A percentile compares a stretch with the other conserved stretches of the same genome.
Evolutionary conservation across 768 basidiomycete species (phyloP).

Genomic region (Strobilomyces dryophilus): DNA sequence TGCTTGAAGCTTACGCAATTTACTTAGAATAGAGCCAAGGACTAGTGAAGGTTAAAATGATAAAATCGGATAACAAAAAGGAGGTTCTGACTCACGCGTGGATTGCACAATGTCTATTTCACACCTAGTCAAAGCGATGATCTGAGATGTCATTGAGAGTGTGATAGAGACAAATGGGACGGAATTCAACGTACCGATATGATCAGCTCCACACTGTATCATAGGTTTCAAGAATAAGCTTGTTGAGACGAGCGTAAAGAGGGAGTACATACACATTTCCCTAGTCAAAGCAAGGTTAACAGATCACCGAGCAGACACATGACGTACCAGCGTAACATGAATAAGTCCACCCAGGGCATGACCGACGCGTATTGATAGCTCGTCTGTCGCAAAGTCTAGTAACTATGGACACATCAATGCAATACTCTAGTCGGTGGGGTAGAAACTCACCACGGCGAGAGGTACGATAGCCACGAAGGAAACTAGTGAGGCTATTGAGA

Average conservation of each 20-base stretch:
- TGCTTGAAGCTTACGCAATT: slow-evolving; percentile 44
- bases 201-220: slow-evolving; percentile 51
- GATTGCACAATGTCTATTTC: slow-evolving; percentile 80
- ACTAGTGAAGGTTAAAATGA: slow-evolving; percentile 41
- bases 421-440: background rate
- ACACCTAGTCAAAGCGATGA: slow-evolving; percentile 79
- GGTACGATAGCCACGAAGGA: slow-evolving; percentile 83
- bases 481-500: slow-evolving; percentile 37
- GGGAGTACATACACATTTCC: slow-evolving; percentile 28
- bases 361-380: slow-evolving; percentile 78
- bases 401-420: slow-evolving; percentile 38
- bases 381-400: slow-evolving; percentile 82
- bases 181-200: slow-evolving; percentile 50
- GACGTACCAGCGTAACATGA: slow-evolving; percentile 74
- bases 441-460: slow-evolving; percentile 58
- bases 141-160: slow-evolving; percentile 35
- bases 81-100: slow-evolving; percentile 45
- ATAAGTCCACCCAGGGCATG: slow-evolving; percentile 80
- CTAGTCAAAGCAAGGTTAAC: slow-evolving; percentile 7
- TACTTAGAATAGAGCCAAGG: slow-evolving; percentile 79
- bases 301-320: background rate
- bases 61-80: background rate
- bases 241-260: background rate
- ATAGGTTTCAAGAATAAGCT: background rate
- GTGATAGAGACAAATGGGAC: background rate